phyloP scores from a whole-genome alignment of 2,329 filamentous ascomycete species.

The Elsinoe ampelina region DNA sequence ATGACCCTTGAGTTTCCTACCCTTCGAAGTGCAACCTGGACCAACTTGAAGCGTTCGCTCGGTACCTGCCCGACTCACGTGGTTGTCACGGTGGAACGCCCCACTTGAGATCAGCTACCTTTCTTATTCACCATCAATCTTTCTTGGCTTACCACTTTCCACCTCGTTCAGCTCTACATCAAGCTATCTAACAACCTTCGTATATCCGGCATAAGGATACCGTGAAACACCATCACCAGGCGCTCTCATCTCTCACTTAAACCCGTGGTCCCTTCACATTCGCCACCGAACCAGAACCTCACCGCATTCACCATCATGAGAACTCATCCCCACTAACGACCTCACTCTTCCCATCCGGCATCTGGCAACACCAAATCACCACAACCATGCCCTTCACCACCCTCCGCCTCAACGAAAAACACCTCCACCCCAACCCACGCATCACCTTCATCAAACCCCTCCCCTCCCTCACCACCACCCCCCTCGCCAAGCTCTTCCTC shows the following conservation, averaged over 20 bases:
- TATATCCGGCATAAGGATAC: not conserved
- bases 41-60: too few relatives aligned
- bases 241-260: not conserved
- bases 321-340: not conserved
- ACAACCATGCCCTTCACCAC: constrained; percentile 12
- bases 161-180: not conserved
- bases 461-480: constrained; percentile 42
- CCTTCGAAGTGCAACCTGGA: too few relatives aligned
- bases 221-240: too few relatives aligned
- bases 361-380: not conserved
- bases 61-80: too few relatives aligned
- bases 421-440: constrained; percentile 52
- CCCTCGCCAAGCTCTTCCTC: constrained; percentile 58
- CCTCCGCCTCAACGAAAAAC: constrained; percentile 12
- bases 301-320: not conserved
- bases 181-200: not conserved
- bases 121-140: not conserved
- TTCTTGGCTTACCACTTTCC: not conserved
- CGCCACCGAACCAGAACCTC: not conserved
- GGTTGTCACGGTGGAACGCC: too few relatives aligned
- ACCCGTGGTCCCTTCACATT: not conserved
- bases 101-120: not conserved
- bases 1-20: not conserved
- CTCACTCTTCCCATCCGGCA: not conserved
- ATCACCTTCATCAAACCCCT: constrained; percentile 82